phyloP scores from a whole-genome alignment of 108 stramenopile genomes.

The Fragilariopsis cylindrus region DNA sequence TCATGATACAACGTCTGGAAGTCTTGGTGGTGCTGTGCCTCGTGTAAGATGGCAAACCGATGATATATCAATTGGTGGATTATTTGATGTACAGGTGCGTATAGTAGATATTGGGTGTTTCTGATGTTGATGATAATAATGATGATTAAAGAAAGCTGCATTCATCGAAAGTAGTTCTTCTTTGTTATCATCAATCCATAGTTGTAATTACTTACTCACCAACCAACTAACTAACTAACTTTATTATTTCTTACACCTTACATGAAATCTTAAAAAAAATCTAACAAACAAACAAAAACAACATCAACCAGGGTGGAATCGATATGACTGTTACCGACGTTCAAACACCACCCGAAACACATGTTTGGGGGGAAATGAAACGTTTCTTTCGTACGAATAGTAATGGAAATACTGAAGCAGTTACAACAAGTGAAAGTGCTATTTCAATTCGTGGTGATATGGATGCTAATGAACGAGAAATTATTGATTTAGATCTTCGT shows the following conservation, averaged over 20 bases:
- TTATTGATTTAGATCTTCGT: conserved; percentile 40
- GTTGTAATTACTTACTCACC: not conserved
- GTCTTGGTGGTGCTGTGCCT: conserved; percentile 39
- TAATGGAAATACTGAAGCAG: not conserved
- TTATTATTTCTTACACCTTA: too few species aligned
- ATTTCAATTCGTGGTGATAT: conserved; percentile 39
- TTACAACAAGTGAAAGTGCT: not conserved
- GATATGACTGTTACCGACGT: conserved; percentile 23
- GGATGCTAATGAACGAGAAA: conserved; percentile 20
- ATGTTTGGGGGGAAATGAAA: conserved; percentile 42
- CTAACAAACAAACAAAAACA: too few species aligned
- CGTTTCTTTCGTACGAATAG: conserved; percentile 1
- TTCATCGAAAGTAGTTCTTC: not conserved
- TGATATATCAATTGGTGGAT: conserved; percentile 19
- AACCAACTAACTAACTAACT: too few species aligned
- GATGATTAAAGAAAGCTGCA: not conserved
- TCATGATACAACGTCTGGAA: conserved; percentile 15
- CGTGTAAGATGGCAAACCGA: conserved; percentile 30
- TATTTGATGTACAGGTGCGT: conserved; percentile 38
- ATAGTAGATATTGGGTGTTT: not conserved
- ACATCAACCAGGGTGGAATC: conserved; percentile 30
- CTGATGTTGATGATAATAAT: not conserved
- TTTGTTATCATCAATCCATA: not conserved
- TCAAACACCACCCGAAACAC: conserved; percentile 16
- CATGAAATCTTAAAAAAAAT: too few species aligned